A percentile compares a stretch with the other conserved stretches of the same genome.
These are phyloP conservation scores for Fusarium udum DNA, from an alignment of 2,329 filamentous ascomycete species.

Conservation along the genomic window DNA sequence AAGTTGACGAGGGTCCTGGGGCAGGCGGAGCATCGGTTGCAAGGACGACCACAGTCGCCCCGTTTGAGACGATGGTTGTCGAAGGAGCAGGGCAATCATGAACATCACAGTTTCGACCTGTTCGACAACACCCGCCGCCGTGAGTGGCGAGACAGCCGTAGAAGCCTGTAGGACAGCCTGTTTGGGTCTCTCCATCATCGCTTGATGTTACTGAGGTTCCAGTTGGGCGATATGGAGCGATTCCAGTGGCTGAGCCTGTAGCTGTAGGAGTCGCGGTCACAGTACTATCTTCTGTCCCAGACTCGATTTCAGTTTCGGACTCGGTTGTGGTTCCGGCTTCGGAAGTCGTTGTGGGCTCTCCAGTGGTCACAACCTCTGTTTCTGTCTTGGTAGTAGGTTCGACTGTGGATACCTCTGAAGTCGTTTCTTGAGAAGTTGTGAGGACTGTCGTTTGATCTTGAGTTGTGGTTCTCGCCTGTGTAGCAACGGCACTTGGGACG, in stretches of 20 bases:
- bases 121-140: slow-evolving; percentile 86
- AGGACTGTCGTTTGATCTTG: slow-evolving; percentile 38
- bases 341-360: slow-evolving; percentile 15
- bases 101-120: slow-evolving; percentile 83
- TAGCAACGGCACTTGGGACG: slow-evolving; percentile 48
- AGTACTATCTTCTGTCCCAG: slow-evolving; percentile 5
- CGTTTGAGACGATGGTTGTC: slow-evolving; percentile 73
- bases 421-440: slow-evolving; percentile 52
- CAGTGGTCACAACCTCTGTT: slow-evolving; percentile 44
- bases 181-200: slow-evolving; percentile 48
- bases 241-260: slow-evolving; percentile 51
- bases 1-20: slow-evolving; percentile 57
- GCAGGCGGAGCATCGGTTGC: slow-evolving; percentile 57
- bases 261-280: slow-evolving; percentile 43
- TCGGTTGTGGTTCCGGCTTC: neutral
- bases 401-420: slow-evolving; percentile 46
- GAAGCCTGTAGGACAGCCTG: slow-evolving; percentile 83
- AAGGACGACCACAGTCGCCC: slow-evolving; percentile 76
- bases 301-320: neutral
- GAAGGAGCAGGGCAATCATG: slow-evolving; percentile 76
- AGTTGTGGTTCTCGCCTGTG: slow-evolving; percentile 33
- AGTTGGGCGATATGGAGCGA: slow-evolving; percentile 60
- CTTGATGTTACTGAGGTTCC: slow-evolving; percentile 47
- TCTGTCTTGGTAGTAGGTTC: slow-evolving; percentile 51
- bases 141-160: slow-evolving; percentile 89